Base-by-base conservation (phyloP, 306 rosid genomes). In the Lathyrus oleraceus region DNA sequence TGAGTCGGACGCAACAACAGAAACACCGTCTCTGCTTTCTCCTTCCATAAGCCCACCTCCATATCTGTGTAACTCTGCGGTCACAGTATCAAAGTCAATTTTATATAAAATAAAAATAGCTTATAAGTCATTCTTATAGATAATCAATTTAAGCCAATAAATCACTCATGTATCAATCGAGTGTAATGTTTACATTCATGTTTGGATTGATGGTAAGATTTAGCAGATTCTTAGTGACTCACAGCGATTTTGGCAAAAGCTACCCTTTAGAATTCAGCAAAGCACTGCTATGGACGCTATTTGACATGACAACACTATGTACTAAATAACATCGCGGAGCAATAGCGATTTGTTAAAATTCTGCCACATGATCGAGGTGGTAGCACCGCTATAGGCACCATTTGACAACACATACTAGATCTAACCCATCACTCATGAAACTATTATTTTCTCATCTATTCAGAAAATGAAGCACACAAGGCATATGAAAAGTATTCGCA, bases 11-110 rank as follows among this genome's bases (percentile, higher is more conserved):
- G 82, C 80, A 61, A 62, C 81, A 12, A 79, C 72, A 38, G 92
- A 80, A 57, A 82, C 80, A 68, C 66, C 5, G 27, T 95, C 99
- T 82, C 93, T 89, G 64, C 15, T 76, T 40, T 95, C 99, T 43
- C 84, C 81, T 42, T 95, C 99, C 85, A 89, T 76, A 39, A 88
- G 88, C 40, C 96, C 97, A 35, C 97, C 99, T 7, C 99, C 96
- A 70, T 84, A 91, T 43, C 91, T 86, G 82, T 91, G 96, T 72
- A 95, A 76, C 77, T 95, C 99, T 95, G 89, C 12, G 36, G 43
- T 73, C 61, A 73, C 64, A 71, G 53, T 68, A 53, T 64, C 70
- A 48, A 69, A 36, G 56, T 70, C 30, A 77, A 19, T 14, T 66
- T 72, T 39, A 9, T 25, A 73, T 58, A 39, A 49, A 48, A 72